These are phyloP conservation scores for Tillandsia fasciculata DNA, from an alignment of 176 grass and related monocot genomes.

Conservation along the genomic window DNA sequence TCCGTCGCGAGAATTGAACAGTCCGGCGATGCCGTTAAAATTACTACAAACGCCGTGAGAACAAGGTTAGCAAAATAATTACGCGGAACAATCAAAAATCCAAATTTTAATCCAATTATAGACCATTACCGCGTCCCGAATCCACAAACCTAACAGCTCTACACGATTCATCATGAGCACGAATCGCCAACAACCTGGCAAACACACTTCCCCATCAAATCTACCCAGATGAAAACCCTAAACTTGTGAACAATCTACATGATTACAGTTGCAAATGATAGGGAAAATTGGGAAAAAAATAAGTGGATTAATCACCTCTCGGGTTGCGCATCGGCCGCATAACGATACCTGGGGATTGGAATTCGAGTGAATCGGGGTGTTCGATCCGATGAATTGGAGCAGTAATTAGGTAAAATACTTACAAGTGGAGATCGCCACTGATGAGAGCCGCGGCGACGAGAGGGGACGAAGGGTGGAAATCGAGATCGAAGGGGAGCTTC, in stretches of 20 bases:
- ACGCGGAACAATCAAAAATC: not conserved
- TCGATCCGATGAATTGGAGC: not conserved
- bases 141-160: slow-evolving; percentile 77
- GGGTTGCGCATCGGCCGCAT: slow-evolving; percentile 37
- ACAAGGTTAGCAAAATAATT: not conserved
- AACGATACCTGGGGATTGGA: slow-evolving; percentile 42
- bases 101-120: not conserved
- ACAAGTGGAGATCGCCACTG: slow-evolving; percentile 73
- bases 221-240: not conserved
- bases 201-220: not conserved
- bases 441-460: slow-evolving; percentile 71
- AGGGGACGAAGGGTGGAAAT: slow-evolving; percentile 65
- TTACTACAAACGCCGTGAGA: slow-evolving; percentile 32
- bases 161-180: slow-evolving; percentile 68
- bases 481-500: slow-evolving; percentile 74
- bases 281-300: not conserved
- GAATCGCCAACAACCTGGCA: slow-evolving; percentile 27
- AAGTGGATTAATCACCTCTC: slow-evolving; percentile 41
- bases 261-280: not conserved
- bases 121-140: slow-evolving; percentile 59
- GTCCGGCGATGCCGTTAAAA: slow-evolving; percentile 69
- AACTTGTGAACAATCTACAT: not conserved
- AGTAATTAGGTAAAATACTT: not conserved
- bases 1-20: slow-evolving; percentile 62
- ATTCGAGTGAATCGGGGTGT: slow-evolving; percentile 5